A percentile compares a stretch with the other conserved stretches of the same genome.
These are phyloP conservation scores for Sodiomyces alkalinus DNA, from an alignment of 2,329 filamentous ascomycete species.

Conservation along the genomic window DNA sequence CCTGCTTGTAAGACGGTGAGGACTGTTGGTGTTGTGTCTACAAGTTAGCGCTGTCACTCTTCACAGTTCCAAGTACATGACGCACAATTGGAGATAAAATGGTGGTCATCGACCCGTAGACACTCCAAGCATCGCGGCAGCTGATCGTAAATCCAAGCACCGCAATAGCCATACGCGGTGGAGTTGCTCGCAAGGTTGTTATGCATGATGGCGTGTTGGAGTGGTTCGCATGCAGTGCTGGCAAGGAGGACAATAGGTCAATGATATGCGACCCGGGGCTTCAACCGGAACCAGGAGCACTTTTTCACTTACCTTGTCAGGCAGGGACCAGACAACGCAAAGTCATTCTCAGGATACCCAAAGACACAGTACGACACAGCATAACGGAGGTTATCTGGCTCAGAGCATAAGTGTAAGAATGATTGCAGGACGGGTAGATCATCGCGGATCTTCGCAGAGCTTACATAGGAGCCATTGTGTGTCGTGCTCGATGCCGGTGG, in stretches of 20 bases:
- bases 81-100: slow-evolving; percentile 39
- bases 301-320: slow-evolving; percentile 29
- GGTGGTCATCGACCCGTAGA: slow-evolving; percentile 19
- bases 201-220: slow-evolving; percentile 30
- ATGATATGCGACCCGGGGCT: no score
- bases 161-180: slow-evolving; percentile 38
- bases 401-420: background rate
- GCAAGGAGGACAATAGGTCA: no score
- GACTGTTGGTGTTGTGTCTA: slow-evolving; percentile 19
- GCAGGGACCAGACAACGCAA: slow-evolving; percentile 29
- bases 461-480: slow-evolving; percentile 38
- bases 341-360: slow-evolving; percentile 26
- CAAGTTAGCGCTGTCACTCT: slow-evolving; percentile 1
- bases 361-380: slow-evolving; percentile 40
- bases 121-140: slow-evolving; percentile 32
- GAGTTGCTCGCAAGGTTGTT: slow-evolving; percentile 30
- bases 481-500: slow-evolving; percentile 30
- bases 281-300: background rate
- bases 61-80: slow-evolving; percentile 11
- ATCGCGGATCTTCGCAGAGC: slow-evolving; percentile 16
- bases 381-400: slow-evolving; percentile 41
- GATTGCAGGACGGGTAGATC: no score
- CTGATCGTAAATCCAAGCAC: slow-evolving; percentile 25
- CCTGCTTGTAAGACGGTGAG: slow-evolving; percentile 37
- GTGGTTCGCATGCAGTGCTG: slow-evolving; percentile 36